A percentile compares a stretch with the other conserved stretches of the same genome.
These are phyloP conservation scores for Phytophthora constricta DNA, from an alignment of 352 stramenopile genomes.

Conservation along the genomic window DNA sequence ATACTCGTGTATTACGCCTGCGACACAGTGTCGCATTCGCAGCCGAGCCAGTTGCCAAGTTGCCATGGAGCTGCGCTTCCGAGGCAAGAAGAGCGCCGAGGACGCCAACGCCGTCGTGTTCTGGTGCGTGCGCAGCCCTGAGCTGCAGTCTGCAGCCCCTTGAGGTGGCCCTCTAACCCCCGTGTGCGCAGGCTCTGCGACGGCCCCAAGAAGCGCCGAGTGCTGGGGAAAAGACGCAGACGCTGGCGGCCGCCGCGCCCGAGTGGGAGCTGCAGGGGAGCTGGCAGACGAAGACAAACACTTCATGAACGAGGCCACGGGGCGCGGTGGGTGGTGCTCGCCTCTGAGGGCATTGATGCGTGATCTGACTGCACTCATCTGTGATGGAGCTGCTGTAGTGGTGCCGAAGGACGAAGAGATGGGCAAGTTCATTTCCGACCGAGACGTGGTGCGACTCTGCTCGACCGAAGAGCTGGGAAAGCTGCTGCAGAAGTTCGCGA, in stretches of 20 bases:
- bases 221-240: slow-evolving; percentile 49
- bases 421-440: slow-evolving; percentile 66
- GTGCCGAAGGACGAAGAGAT: slow-evolving; percentile 63
- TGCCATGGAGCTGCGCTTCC: slow-evolving; percentile 55
- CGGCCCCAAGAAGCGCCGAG: slow-evolving; percentile 70
- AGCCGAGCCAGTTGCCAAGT: too few relatives aligned
- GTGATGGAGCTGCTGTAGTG: too few relatives aligned
- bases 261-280: slow-evolving; percentile 60
- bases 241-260: slow-evolving; percentile 44
- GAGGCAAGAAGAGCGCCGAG: slow-evolving; percentile 52
- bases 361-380: too few relatives aligned
- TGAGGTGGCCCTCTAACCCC: neutral
- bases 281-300: slow-evolving; percentile 50
- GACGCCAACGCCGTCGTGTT: slow-evolving; percentile 56
- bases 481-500: slow-evolving; percentile 73
- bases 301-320: slow-evolving; percentile 84
- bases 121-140: slow-evolving; percentile 47
- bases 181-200: slow-evolving; percentile 72
- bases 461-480: slow-evolving; percentile 59
- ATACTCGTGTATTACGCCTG: too few relatives aligned
- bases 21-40: too few relatives aligned
- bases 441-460: slow-evolving; percentile 80
- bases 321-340: slow-evolving; percentile 33
- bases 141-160: neutral
- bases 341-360: too few relatives aligned